Evolutionary conservation across 2,329 filamentous ascomycete species (phyloP), one percentile per base, ranked within the genome.

Genomic region (Sodiomyces alkalinus): DNA sequence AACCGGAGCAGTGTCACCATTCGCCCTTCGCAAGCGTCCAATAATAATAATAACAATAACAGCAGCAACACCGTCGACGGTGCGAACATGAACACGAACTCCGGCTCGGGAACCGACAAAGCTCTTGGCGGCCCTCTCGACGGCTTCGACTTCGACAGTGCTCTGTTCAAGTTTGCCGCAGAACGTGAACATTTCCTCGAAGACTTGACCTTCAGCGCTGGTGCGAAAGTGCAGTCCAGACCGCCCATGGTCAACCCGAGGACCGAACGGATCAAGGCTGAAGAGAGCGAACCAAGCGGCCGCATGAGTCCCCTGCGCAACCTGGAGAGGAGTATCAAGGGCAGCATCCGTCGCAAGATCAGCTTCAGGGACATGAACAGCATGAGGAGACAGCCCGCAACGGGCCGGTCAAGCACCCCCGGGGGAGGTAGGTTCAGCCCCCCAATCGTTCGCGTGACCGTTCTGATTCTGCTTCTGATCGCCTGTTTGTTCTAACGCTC

Each of bases 281-380:
- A 86, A 22, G 85, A 92, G 37, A 60, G 38, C 26, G 59, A 64
- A 14, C 42, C 51, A 21, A 62, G 51, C 38, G 65, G 64, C 28
- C 58, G 62, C 37, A 53, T 62, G 48, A 72, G 65, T 48, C 67
- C 68, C 24, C 48, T 73, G 35, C 62, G 58, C 41, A 64, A 54
- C 37, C 54, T 54, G 33, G 24, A 75, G 75, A 78, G 78, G 19
- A 70, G 60, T 45, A 70, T 73, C 42, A 49, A 81, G 74, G 87
- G 87, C 24, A 94, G 85, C 55, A 80, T 98, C 43, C 73, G 87
- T 38, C 74, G 90, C 51, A 82, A 90, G 45, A 80, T 98, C 54
- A 93, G 87, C 43, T 83, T 87, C 52, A 71, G 77, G 42, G 90
- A 94, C 44, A 92, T 96, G 80, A 93, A 80, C 55, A 96, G 86